Evolutionary conservation across 768 basidiomycete genomes (phyloP), one percentile per base, ranked within the genome.

Genomic region (Calocybe gangraenosa): DNA sequence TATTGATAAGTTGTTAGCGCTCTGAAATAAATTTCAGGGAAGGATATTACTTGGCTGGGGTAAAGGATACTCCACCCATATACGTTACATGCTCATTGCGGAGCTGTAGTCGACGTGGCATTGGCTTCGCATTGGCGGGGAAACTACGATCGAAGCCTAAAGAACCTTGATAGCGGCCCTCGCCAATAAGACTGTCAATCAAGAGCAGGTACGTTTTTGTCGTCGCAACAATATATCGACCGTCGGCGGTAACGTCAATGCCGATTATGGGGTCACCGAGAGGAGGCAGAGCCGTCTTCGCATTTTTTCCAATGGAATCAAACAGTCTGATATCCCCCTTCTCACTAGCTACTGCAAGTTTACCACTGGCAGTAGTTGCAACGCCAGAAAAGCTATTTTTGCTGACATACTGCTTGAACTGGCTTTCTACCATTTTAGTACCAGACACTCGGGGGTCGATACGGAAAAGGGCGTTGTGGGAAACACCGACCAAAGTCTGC

Each of bases 251-350:
- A 9, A 90, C 90, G 67, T 99, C 96, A 41, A 99, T 78, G 28
- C 96, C 96, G 40, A 90, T 65, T 57, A 99, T 97, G 36, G 95
- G 90, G 66, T 96, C 93, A 11, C 96, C 96, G 15, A 97, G 74
- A 35, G 93, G 89, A 25, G 94, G 93, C 28, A 99, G 70, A 10
- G 94, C 92, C 9, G 96, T 99, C 80, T 99, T 99, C 21, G 96
- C 96, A 59, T 92, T 98, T 78, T 98, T 99, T 35, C 96, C 96
- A 53, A 99, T 87, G 37, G 85, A 75, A 65, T 99, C 96, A 54
- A 93, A 99, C 44, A 99, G 71, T 31, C 94, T 75, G 53, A 99
- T 88, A 60, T 98, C 96, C 44, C 96, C 96, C 70, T 98, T 99
- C 63, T 90, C 87, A 56, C 91, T 93, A 28, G 90, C 93, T 9